phyloP scores from a whole-genome alignment of 805 yeast species.

The Ogataea degrootiae region DNA sequence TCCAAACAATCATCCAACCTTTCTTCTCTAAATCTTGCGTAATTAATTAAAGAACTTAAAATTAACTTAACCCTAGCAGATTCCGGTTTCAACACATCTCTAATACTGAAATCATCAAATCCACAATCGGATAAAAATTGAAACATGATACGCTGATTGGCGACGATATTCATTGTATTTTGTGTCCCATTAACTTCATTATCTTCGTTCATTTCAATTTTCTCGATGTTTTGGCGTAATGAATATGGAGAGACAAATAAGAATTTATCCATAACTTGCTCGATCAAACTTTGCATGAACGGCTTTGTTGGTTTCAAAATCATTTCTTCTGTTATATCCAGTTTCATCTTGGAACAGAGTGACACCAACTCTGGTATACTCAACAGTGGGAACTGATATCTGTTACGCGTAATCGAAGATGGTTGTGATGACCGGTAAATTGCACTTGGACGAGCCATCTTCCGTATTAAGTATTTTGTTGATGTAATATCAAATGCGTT shows the following conservation, averaged over 20 bases:
- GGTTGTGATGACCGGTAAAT: constrained; percentile 28
- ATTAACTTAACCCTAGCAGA: constrained; percentile 56
- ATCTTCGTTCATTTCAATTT: constrained; percentile 17
- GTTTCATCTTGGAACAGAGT: constrained; percentile 24
- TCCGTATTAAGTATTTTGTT: too few relatives aligned
- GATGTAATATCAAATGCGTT: too few relatives aligned
- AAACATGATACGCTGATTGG: constrained; percentile 54
- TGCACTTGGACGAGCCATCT: constrained; percentile 34
- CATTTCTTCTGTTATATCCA: constrained; percentile 26
- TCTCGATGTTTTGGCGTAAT: constrained; percentile 23
- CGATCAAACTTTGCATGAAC: constrained; percentile 30
- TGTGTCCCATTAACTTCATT: constrained; percentile 16
- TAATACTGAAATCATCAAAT: constrained; percentile 66
- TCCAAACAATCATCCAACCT: constrained; percentile 66
- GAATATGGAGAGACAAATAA: constrained; percentile 29
- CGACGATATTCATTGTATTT: constrained; percentile 45
- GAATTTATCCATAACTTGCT: constrained; percentile 32
- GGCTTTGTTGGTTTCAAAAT: constrained; percentile 27
- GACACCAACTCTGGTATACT: constrained; percentile 25
- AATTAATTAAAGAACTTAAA: constrained; percentile 79
- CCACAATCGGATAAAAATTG: constrained; percentile 70
- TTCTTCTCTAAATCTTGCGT: constrained; percentile 78
- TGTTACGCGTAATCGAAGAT: constrained; percentile 18
- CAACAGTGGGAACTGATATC: constrained; percentile 31
- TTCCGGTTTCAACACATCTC: constrained; percentile 79